Evolutionary conservation across 2,329 filamentous ascomycete species (phyloP), one percentile per base, ranked within the genome.

Genomic region (Pseudogymnoascus sp.): DNA sequence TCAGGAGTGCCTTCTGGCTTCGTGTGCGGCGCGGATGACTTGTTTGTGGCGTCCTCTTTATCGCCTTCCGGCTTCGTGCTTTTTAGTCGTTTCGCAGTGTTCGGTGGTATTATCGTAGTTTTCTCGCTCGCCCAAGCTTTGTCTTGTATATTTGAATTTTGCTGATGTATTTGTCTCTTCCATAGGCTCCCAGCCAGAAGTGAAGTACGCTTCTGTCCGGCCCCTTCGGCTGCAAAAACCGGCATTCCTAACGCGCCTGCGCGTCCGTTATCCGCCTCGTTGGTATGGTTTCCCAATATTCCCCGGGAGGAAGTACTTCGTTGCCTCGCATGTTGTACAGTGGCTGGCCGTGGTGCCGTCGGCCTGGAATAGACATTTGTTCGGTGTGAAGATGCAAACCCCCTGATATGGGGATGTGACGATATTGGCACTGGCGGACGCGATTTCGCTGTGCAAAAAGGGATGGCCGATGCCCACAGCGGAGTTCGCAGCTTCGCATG

Each of bases 111-210:
- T 15, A 57, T 13, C 50, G 11, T 57, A 4, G 50, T 57, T 33
- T 57, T 57, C 28, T 57, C 50, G 28, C 50, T 57, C 50, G 50
- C 50, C 50, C 50, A 57, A 9, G 28, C 50, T 33, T 33, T 57
- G 50, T 57, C 50, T 21, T 33, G 50, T 35, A 57, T 57, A 10
- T 19, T 57, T 17, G 28, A 9, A 33, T 9, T 57, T 15, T 57
- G 28, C 10, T 57, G 50, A 6, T 57, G 50, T 33, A 57, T 57
- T 13, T 57, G 50, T 57, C 50, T 57, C 28, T 4, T 35, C 50
- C 50, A 57, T 35, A 57, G n/a, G 28, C 21, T 57, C 17, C 50
- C 50, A 33, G 50, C 50, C 28, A 57, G 21, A 33, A 57, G 28
- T 57, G 50, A 33, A 1, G 17, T 57, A 5, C 35, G 28, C 5